Evolutionary conservation across 2,329 filamentous ascomycete species (phyloP), one percentile per base, ranked within the genome.

Genomic region (Ceratocystis variospora): DNA sequence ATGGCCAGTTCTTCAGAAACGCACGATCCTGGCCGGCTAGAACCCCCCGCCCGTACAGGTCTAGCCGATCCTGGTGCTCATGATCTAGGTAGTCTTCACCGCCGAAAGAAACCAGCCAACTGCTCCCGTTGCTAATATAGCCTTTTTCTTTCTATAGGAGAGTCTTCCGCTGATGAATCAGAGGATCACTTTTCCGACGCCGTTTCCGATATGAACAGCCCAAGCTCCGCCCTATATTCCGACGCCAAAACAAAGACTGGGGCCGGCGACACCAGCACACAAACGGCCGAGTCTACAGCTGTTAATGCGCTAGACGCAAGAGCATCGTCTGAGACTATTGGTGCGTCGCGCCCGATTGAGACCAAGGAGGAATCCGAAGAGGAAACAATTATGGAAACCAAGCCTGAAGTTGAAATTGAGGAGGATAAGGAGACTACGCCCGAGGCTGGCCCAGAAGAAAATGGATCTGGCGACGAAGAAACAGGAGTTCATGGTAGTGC

Each of bases 171-270:
- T 48, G 67, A 68, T 22, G 85, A 87, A 69, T 86, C 83, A 33
- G 85, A 87, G 59, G 85, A 88, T 70, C 85, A 87, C 75, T 88
- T 86, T 74, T 87, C 83, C 63, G 85, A 88, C 73, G 85, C 85
- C 44, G 82, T 82, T 65, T 85, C 83, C 44, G 79, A 74, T 66
- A 77, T 72, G 67, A 74, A 71, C 70, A 81, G 74, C 72, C 77
- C 75, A 7, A 75, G 74, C 5, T 71, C 67, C 74, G 50, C 74
- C 72, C 68, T 81, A 81, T 15, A 81, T 83, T 22, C 80, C 85
- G 65, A 84, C 83, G n/a, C 31, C 28, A 50, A 57, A 33, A 61
- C 66, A 25, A 59, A 50, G 19, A 61, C 62, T 4, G 22, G 31
- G 33, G 46, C 63, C 22, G 44, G 66, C 53, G 46, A 50, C 28